phyloP scores from a whole-genome alignment of 495 filamentous ascomycete species.

The Thermothielavioides terrestris region DNA sequence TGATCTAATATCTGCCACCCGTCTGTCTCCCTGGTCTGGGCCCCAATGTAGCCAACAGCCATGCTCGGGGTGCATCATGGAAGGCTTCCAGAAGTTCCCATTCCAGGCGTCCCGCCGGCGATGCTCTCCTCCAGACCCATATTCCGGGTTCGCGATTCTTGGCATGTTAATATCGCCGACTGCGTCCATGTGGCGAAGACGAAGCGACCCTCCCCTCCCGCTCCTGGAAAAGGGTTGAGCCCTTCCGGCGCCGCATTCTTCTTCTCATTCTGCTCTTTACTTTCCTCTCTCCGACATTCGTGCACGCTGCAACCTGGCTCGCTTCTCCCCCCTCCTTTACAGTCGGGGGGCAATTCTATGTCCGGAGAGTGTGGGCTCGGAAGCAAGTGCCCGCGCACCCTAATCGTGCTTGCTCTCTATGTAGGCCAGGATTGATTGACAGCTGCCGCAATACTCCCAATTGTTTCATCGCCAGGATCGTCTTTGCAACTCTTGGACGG shows the following conservation, averaged over 20 bases:
- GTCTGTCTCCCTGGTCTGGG: not conserved
- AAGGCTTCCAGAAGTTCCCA: constrained; percentile 10
- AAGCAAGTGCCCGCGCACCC: not conserved
- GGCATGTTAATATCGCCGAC: constrained; percentile 17
- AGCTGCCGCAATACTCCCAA: too few species aligned
- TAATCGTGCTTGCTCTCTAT: too few species aligned
- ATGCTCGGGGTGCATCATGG: not conserved
- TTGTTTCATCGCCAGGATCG: too few species aligned
- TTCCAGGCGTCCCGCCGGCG: not conserved
- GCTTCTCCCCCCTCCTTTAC: too few species aligned
- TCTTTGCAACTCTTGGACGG: too few species aligned
- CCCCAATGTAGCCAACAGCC: not conserved
- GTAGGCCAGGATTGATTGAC: too few species aligned
- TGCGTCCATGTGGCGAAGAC: constrained; percentile 6
- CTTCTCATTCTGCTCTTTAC: too few species aligned
- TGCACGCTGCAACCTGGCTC: too few species aligned
- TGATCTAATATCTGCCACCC: not conserved
- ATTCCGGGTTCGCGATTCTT: constrained; percentile 23
- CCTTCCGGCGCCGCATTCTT: too few species aligned
- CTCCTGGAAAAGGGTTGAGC: not conserved
- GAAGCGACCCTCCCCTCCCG: not conserved
- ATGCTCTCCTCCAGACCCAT: constrained; percentile 8
- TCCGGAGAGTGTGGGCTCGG: not conserved
- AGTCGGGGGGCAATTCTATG: too few species aligned
- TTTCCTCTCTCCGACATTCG: too few species aligned